Percentiles rank a stretch among this genome's conserved stretches.
Conservation (phyloP, 2,329 filamentous ascomycete species). For the Penicillium sp. region DNA sequence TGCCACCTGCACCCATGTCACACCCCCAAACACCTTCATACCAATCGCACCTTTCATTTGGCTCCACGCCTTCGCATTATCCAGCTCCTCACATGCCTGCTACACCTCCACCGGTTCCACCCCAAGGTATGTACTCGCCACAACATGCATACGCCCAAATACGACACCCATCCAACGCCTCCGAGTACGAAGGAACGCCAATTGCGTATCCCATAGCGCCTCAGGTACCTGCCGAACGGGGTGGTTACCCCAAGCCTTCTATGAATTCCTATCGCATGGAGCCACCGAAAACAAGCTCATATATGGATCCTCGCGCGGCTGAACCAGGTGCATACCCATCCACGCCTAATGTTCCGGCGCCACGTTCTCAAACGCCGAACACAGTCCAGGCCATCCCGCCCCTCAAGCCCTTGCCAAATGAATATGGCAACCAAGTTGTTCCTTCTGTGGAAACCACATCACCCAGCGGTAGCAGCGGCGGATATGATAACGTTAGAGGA, state of each 20-base stretch:
- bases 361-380: constrained; percentile 29
- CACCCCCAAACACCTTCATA: constrained; percentile 39
- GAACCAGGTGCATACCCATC: constrained; percentile 43
- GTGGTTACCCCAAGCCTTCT: constrained; percentile 27
- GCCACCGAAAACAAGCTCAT: constrained; percentile 26
- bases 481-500: constrained; percentile 23
- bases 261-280: constrained; percentile 33
- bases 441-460: constrained; percentile 23
- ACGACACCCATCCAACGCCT: constrained; percentile 32
- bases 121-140: constrained; percentile 34
- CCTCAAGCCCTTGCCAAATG: constrained; percentile 34
- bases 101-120: constrained; percentile 42
- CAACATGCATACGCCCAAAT: constrained; percentile 35
- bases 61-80: constrained; percentile 42
- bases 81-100: constrained; percentile 43
- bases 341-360: constrained; percentile 26
- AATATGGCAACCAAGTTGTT: constrained; percentile 25
- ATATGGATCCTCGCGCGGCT: constrained; percentile 39
- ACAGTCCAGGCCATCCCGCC: constrained; percentile 33
- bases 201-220: constrained; percentile 21
- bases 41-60: constrained; percentile 45
- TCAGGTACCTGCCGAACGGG: constrained; percentile 22
- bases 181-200: constrained; percentile 33
- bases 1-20: constrained; percentile 39
- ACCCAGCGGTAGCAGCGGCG: constrained; percentile 19